Conservation (phyloP, 2,329 filamentous ascomycete species). For the Cercospora janseana region DNA sequence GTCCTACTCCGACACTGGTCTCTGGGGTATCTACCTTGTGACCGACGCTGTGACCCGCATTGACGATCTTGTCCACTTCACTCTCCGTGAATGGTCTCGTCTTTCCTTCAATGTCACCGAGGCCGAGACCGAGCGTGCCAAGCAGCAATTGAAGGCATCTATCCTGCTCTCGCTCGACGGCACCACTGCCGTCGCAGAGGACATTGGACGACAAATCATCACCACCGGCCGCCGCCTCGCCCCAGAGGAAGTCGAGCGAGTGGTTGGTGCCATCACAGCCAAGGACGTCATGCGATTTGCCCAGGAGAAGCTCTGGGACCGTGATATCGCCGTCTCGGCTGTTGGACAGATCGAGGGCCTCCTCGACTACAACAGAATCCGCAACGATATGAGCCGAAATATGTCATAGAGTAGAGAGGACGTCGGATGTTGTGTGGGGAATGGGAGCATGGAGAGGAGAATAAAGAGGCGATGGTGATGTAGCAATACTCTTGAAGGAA, state of each 20-base stretch:
- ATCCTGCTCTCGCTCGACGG: slow-evolving; percentile 96
- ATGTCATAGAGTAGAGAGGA: slow-evolving; percentile 38
- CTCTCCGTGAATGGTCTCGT: slow-evolving; percentile 96
- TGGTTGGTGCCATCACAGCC: slow-evolving; percentile 83
- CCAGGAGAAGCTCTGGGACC: slow-evolving; percentile 93
- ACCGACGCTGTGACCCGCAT: slow-evolving; percentile 82
- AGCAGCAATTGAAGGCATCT: slow-evolving; percentile 98
- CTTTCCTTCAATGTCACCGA: slow-evolving; percentile 83
- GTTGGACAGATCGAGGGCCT: slow-evolving; percentile 89
- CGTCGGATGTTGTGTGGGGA: too few species aligned
- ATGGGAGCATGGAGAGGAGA: slow-evolving; percentile 5
- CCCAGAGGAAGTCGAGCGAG: slow-evolving; percentile 90
- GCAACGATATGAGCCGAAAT: slow-evolving; percentile 86
- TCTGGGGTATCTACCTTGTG: slow-evolving; percentile 99
- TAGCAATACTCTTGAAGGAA: too few species aligned
- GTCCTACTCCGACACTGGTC: slow-evolving; percentile 98
- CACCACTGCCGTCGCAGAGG: slow-evolving; percentile 94
- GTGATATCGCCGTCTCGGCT: slow-evolving; percentile 89
- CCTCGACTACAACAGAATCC: slow-evolving; percentile 71
- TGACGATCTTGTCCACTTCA: slow-evolving; percentile 97
- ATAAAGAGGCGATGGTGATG: slow-evolving; percentile 8
- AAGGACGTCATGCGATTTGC: slow-evolving; percentile 98
- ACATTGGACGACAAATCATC: slow-evolving; percentile 97
- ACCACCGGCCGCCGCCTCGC: slow-evolving; percentile 90
- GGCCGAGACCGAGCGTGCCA: slow-evolving; percentile 94